Conservation (phyloP, 2,329 filamentous ascomycete genomes). For the Plectosphaerella sp. region DNA sequence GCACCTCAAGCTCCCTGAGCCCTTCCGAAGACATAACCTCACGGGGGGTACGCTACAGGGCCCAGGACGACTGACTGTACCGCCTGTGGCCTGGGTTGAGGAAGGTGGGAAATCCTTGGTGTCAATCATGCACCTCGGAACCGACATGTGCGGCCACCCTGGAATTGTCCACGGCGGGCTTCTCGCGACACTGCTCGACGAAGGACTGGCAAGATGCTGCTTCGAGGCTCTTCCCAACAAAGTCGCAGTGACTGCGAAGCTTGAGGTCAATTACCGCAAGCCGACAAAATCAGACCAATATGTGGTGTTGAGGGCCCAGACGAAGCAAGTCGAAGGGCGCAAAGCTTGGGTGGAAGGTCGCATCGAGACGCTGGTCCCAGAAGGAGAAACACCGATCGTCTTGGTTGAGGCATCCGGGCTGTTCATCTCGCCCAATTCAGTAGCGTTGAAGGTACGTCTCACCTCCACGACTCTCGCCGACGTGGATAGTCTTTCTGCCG, state of each 20-base stretch:
- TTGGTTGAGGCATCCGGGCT: slow-evolving; percentile 80
- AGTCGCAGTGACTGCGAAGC: slow-evolving; percentile 78
- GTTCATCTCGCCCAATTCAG: slow-evolving; percentile 72
- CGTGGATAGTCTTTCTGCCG: too few species aligned
- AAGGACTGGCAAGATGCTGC: slow-evolving; percentile 82
- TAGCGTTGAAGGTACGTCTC: not conserved
- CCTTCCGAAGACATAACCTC: slow-evolving; percentile 68
- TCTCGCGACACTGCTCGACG: slow-evolving; percentile 88
- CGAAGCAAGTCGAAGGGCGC: slow-evolving; percentile 80
- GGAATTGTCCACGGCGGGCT: slow-evolving; percentile 88
- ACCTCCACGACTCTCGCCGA: too few species aligned
- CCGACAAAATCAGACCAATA: slow-evolving; percentile 73
- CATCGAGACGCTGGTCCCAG: slow-evolving; percentile 70
- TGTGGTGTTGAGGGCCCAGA: slow-evolving; percentile 73
- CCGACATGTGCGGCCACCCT: slow-evolving; percentile 80
- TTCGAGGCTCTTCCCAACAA: slow-evolving; percentile 85
- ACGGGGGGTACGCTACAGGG: slow-evolving; percentile 78
- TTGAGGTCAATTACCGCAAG: slow-evolving; percentile 77
- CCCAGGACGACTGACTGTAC: slow-evolving; percentile 71
- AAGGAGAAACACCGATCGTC: slow-evolving; percentile 58
- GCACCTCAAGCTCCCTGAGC: slow-evolving; percentile 76
- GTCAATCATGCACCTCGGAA: slow-evolving; percentile 71
- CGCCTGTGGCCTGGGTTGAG: slow-evolving; percentile 74
- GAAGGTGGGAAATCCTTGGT: slow-evolving; percentile 65
- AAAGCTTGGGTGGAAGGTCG: slow-evolving; percentile 92